These are phyloP conservation scores for Sarocladiaceae sp. DNA, from an alignment of 2,329 filamentous ascomycete genomes.

Conservation along the genomic window DNA sequence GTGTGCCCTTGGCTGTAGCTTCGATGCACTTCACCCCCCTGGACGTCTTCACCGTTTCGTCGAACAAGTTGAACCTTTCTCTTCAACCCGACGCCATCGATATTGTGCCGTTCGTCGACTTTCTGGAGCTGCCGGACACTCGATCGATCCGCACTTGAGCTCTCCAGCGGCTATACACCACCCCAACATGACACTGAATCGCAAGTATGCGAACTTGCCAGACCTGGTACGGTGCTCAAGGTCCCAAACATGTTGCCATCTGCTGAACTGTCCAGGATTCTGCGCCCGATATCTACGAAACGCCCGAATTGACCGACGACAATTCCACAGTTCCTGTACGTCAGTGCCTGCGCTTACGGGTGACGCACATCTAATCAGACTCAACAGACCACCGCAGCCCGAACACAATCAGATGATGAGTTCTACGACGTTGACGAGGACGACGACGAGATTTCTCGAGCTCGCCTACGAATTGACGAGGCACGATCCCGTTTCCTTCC, in stretches of 20 bases:
- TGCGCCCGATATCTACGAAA: constrained; percentile 94
- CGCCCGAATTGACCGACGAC: constrained; percentile 85
- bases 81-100: too few species aligned
- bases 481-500: constrained; percentile 77
- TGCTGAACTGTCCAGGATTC: constrained; percentile 57
- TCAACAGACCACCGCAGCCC: constrained; percentile 46
- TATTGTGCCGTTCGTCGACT: not conserved
- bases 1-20: not conserved
- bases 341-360: constrained; percentile 11
- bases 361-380: not conserved
- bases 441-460: constrained; percentile 63
- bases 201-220: constrained; percentile 76
- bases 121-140: too few species aligned
- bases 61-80: not conserved
- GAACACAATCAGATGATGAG: constrained; percentile 55
- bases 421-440: constrained; percentile 59
- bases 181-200: constrained; percentile 60
- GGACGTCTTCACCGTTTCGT: constrained; percentile 1
- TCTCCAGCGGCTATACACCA: not conserved
- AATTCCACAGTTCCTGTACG: constrained; percentile 75
- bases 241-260: constrained; percentile 14
- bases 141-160: not conserved
- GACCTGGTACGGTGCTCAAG: constrained; percentile 54
- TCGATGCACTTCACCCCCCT: not conserved
- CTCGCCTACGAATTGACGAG: constrained; percentile 67